Evolutionary conservation across 2,329 filamentous ascomycete genomes (phyloP), one percentile per base, ranked within the genome.

Genomic region (Hymenoscyphus infarciens): DNA sequence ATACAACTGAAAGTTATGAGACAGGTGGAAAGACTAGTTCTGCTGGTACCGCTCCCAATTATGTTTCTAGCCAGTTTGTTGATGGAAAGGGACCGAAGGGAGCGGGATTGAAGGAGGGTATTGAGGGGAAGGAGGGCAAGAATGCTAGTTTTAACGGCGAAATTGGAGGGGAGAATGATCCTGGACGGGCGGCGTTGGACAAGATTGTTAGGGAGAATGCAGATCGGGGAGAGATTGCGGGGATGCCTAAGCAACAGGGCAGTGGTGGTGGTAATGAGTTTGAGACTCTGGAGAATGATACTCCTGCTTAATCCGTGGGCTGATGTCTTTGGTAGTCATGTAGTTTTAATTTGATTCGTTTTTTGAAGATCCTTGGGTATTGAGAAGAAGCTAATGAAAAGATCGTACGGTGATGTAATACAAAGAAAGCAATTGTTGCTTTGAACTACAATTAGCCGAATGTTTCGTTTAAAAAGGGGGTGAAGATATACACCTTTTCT

Each of bases 131-230:
- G 29, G 69, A 69, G 58, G 55, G 52, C 4, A 70, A 73, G 49
- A 74, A 74, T 60, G 72, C 70, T 16, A 73, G 72, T 61, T 74
- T 71, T 45, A 70, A 65, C 39, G 60, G 76, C 3, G 77, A 82
- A 67, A 77, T 79, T 63, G 82, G 81, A 1, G 78, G 76, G 5
- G 74, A 77, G 68, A 72, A 81, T 62, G 82, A 84, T 67, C 82
- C 82, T 3, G 75, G 77, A 58, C 69, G 77, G 8, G 62, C 76
- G 45, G 81, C 81, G 4, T 81, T 82, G 72, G 66, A 74, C 49
- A 77, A 78, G 66, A 75, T 83, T 35, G 22, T 59, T 33, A 69
- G 61, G 56, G 58, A 56, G n/a, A 73, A 73, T 67, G 70, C 70
- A 2, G 64, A 64, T 61, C 1, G 19, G 22, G 65, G 39, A 5